These are phyloP conservation scores for Pneumocystis sp. DNA, from an alignment of 1,139 yeast genomes.

Conservation along the genomic window DNA sequence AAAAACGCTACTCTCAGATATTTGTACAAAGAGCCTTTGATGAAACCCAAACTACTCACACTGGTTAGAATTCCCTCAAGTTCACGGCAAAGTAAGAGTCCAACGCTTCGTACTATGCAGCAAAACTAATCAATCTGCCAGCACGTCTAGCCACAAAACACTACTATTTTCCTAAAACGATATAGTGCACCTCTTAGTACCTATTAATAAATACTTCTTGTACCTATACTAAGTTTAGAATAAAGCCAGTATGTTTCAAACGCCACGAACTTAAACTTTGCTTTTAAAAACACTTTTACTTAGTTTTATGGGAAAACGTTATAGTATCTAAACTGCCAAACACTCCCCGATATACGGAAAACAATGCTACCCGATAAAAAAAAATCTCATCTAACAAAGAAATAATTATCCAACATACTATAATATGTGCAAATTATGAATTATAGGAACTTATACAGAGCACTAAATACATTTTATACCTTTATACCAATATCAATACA, in stretches of 20 bases:
- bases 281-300: neutral
- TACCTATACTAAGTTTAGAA: neutral
- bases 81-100: neutral
- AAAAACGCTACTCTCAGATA: neutral
- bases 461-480: too few relatives aligned
- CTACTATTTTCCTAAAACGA: neutral
- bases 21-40: neutral
- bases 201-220: too few relatives aligned
- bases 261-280: neutral
- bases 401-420: neutral
- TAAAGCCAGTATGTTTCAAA: neutral
- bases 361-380: neutral
- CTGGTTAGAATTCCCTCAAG: neutral
- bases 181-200: neutral
- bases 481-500: too few relatives aligned
- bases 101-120: neutral
- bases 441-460: neutral
- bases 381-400: neutral
- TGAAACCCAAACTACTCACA: neutral
- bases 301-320: neutral
- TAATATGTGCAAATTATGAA: neutral
- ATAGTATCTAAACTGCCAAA: neutral
- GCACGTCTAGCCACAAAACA: neutral
- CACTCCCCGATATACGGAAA: neutral
- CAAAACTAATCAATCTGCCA: neutral